Evolutionary conservation across 2,329 filamentous ascomycete genomes (phyloP).

Genomic region (Coleophoma cylindrospora): DNA sequence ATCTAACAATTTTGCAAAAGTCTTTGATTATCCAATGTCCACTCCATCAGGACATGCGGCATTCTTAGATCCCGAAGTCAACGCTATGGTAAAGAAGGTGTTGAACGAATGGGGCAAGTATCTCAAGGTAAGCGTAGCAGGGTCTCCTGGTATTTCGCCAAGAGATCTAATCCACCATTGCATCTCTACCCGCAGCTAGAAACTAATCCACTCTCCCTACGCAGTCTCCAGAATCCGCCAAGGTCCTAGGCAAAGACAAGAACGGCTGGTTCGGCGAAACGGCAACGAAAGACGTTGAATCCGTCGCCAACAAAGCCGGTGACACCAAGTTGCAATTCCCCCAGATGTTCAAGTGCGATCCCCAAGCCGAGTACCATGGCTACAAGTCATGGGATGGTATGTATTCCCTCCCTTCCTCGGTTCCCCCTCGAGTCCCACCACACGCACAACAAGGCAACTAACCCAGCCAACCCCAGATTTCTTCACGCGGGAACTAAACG

Average conservation of each 20-base stretch:
- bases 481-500: slow-evolving; percentile 53
- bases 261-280: slow-evolving; percentile 52
- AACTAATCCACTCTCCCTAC: not conserved
- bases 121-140: slow-evolving; percentile 32
- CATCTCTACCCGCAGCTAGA: too few relatives aligned
- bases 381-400: slow-evolving; percentile 59
- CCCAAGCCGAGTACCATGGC: slow-evolving; percentile 46
- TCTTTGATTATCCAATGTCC: slow-evolving; percentile 53
- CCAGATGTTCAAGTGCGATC: slow-evolving; percentile 57
- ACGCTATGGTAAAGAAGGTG: slow-evolving; percentile 46
- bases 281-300: slow-evolving; percentile 37
- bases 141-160: not conserved
- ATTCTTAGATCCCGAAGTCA: slow-evolving; percentile 50
- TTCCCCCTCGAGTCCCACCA: not conserved
- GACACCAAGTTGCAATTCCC: slow-evolving; percentile 4
- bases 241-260: slow-evolving; percentile 38
- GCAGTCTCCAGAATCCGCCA: slow-evolving; percentile 46
- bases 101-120: slow-evolving; percentile 54
- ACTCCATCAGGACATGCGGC: slow-evolving; percentile 48
- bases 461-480: slow-evolving; percentile 36
- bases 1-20: slow-evolving; percentile 1
- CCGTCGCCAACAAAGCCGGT: slow-evolving; percentile 20
- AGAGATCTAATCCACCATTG: too few relatives aligned
- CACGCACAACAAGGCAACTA: slow-evolving; percentile 12
- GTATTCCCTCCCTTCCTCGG: slow-evolving; percentile 23